Conservation (phyloP, 768 basidiomycete genomes). For the Pholiota molesta region DNA sequence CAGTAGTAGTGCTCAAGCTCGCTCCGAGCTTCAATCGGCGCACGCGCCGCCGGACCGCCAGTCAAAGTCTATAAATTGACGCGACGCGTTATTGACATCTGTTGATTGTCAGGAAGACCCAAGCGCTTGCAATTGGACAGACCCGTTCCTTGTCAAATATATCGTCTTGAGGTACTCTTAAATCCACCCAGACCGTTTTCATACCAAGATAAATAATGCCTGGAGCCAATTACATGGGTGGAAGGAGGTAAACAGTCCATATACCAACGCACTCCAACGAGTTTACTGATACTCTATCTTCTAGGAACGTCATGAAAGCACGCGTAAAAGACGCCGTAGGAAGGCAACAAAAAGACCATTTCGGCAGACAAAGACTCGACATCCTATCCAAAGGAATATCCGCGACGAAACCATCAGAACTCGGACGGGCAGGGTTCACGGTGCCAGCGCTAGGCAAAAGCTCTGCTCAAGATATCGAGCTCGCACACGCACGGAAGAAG, state of each 20-base stretch:
- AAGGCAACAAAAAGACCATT: constrained; percentile 60
- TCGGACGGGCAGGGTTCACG: neutral
- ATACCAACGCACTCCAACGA: neutral
- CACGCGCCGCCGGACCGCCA: neutral
- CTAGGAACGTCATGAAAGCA: constrained; percentile 56
- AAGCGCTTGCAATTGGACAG: neutral
- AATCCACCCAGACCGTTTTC: neutral
- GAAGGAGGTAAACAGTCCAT: constrained; percentile 51
- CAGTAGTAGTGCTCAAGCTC: too few species aligned
- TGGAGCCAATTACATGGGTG: constrained; percentile 80
- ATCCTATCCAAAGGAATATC: constrained; percentile 47
- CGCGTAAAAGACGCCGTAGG: constrained; percentile 58
- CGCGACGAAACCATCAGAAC: constrained; percentile 14
- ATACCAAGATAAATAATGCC: constrained; percentile 38
- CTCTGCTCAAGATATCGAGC: constrained; percentile 23
- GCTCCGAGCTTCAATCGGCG: too few species aligned
- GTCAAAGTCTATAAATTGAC: neutral
- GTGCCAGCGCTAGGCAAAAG: constrained; percentile 3
- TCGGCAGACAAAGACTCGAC: constrained; percentile 61
- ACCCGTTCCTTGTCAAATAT: too few species aligned
- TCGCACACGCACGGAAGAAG: constrained; percentile 33
- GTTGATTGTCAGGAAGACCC: neutral
- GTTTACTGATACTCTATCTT: neutral
- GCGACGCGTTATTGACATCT: constrained; percentile 11
- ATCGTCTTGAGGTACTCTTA: neutral